Evolutionary conservation across 1,139 yeast genomes (phyloP), one percentile per base, ranked within the genome.

Genomic region (Nakaseomyces uthaithaninus): DNA sequence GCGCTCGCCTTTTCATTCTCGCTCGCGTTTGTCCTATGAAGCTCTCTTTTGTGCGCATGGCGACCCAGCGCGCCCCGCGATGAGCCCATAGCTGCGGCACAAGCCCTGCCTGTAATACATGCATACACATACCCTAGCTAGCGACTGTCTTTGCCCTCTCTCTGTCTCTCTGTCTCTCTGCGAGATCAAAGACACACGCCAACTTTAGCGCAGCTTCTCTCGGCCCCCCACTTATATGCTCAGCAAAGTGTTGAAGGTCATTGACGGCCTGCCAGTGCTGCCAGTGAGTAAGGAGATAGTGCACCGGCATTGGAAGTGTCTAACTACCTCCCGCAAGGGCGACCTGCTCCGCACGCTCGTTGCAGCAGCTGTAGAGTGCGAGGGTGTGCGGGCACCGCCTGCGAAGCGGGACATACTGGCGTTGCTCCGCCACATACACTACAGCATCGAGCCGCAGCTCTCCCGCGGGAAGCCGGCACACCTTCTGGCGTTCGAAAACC

Each of bases 221-320:
- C n/a, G n/a, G n/a, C n/a, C n/a, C n/a, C n/a, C n/a, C n/a, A n/a
- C n/a, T n/a, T n/a, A 22, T 7, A 28, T 28, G 33, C 18, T 17
- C 11, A 11, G 33, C n/a, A 17, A 28, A 17, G 22, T 28, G 12
- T 11, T 28, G 14, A 28, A 17, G 18, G 22, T 28, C 8, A 17
- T 28, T 17, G 33, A 28, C 11, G 18, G 15, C 12, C 5, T 31
- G 18, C 35, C 35, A 4, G 12, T 31, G 15, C 25, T 31, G 17
- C 35, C 35, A 10, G 17, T 19, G 25, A 31, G 35, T 11, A 19
- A 31, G 9, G 35, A 31, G 4, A 31, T 31, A 12, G 25, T 20
- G 4, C 33, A 28, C 12, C 7, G 22, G 10, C 33, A 28, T 15
- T 28, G 33, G 33, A 8, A 14, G 3, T 4, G 6, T 11, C 22